Evolutionary conservation across 768 basidiomycete genomes (phyloP).

Genomic region (Amanita exitialis): DNA sequence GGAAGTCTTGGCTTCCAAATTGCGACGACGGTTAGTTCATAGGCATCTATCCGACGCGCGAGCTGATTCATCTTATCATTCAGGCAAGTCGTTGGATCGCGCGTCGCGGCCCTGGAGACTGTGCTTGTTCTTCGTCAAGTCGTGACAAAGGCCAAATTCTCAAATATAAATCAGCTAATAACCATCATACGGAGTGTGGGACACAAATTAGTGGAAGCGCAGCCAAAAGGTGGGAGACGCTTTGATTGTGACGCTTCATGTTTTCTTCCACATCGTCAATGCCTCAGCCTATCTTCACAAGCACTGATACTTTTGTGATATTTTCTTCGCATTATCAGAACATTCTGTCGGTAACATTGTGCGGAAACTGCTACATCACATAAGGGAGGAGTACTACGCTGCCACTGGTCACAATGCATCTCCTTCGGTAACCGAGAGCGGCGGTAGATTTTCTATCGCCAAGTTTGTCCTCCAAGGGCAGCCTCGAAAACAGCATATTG

Average conservation of each 20-base stretch:
- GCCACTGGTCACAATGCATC: conserved; percentile 43
- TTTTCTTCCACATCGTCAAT: conserved; percentile 3
- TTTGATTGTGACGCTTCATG: conserved; percentile 5
- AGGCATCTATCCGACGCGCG: conserved; percentile 5
- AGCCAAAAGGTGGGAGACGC: conserved; percentile 72
- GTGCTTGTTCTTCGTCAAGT: conserved; percentile 83
- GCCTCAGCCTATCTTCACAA: neutral
- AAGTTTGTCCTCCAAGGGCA: conserved; percentile 80
- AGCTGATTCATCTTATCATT: conserved; percentile 6
- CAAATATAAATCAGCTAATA: conserved; percentile 79
- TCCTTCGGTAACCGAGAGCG: conserved; percentile 13
- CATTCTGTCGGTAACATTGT: conserved; percentile 94
- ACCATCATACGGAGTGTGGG: conserved; percentile 74
- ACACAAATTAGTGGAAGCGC: conserved; percentile 73
- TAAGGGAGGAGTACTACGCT: conserved; percentile 90
- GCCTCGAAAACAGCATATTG: conserved; percentile 44
- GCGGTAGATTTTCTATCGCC: conserved; percentile 57
- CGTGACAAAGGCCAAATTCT: conserved; percentile 78
- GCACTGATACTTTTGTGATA: neutral
- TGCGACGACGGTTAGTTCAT: conserved; percentile 57
- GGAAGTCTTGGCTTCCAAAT: conserved; percentile 58
- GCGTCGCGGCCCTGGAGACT: conserved; percentile 83
- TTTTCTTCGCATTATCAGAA: conserved; percentile 37
- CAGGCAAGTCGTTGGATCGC: conserved; percentile 89
- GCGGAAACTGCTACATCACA: conserved; percentile 84